Evolutionary conservation across 768 basidiomycete species (phyloP), one percentile per base, ranked within the genome.

Genomic region (Podaxis sp.): DNA sequence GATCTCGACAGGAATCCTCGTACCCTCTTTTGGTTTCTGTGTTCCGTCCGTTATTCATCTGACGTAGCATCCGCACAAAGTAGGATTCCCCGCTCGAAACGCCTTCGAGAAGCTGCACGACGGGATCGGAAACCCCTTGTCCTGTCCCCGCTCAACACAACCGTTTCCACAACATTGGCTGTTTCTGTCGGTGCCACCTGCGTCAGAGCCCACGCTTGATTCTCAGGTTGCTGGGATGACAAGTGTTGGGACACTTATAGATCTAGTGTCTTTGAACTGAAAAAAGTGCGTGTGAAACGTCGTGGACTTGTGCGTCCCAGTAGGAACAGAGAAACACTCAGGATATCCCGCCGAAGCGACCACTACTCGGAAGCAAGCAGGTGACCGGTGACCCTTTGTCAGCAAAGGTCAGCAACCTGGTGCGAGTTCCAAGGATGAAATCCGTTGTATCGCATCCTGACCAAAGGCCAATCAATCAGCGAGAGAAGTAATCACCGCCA

Each of bases 261-360:
- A 6, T 1, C 49, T 17, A 11, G 26, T 24, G 3, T 8, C 22
- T 46, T 6, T 8, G n/a, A 44, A 17, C 41, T 46, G 44, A n/a
- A 41, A 55, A 33, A 28, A 13, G 38, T 3, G 40, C 41, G 41
- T 57, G 56, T 46, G 56, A 57, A 36, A 13, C 10, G 8, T 28
- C 28, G 46, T n/a, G n/a, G n/a, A n/a, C n/a, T n/a, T n/a, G n/a
- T 49, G 46, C 57, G 57, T 36, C 15, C 33, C 10, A 7, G 22
- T 57, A 57, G 56, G 57, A 56, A 33, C 57, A 48, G 57, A 58
- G 57, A 58, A 58, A 44, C 46, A 48, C n/a, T 33, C 30, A 10
- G n/a, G n/a, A n/a, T 33, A 33, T 33, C 30, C 30, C 10, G 30
- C 30, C 8, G 8, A 26, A 30, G 38, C 20, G 20, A 38, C 24